Evolutionary conservation across 2,329 filamentous ascomycete genomes (phyloP), one percentile per base, ranked within the genome.

Genomic region (Nectriaceae sp.): DNA sequence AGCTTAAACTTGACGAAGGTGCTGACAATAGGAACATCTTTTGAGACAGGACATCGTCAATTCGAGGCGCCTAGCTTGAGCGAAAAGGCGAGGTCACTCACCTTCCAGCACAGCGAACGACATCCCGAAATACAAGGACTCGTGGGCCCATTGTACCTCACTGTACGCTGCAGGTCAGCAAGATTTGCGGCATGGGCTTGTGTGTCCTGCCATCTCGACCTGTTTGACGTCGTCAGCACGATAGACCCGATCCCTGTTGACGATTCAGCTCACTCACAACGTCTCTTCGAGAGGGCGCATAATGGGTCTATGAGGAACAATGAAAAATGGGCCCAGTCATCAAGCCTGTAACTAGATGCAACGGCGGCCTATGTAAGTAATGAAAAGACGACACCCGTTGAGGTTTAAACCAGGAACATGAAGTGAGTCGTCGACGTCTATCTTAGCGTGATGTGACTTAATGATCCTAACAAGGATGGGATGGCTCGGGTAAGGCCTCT

Each of bases 101-200:
- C 89, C 83, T 96, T 97, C 93, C 93, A 97, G 70, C 88, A 96
- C 31, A 95, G 80, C 3, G 93, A 97, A 47, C 92, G 84, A 55
- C 91, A 82, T 13, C 90, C 90, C 40, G 84, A 76, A 44, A 84
- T 72, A 65, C 87, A 90, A 41, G 86, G 83, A 61, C 80, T 88
- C 11, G 69, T 68, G 15, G 78, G 68, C 16, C 80, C 79, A 60
- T 84, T 79, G 54, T 79, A 72, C 66, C 78, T 82, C 44, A 89
- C 78, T n/a, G 83, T 82, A 55, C 76, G 76, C 68, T 81, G 84
- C 46, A 91, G 73, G 51, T 84, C 79, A n/a, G 72, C 70, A 50
- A 88, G 72, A 60, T 76, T 80, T 46, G 75, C 73, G 57, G 79
- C 77, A 62, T 83, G 74, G 57, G 71, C 74, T 62, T 83, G 78